Conservation (phyloP, 208 protist genomes). For the Leishmania tarentolae region DNA sequence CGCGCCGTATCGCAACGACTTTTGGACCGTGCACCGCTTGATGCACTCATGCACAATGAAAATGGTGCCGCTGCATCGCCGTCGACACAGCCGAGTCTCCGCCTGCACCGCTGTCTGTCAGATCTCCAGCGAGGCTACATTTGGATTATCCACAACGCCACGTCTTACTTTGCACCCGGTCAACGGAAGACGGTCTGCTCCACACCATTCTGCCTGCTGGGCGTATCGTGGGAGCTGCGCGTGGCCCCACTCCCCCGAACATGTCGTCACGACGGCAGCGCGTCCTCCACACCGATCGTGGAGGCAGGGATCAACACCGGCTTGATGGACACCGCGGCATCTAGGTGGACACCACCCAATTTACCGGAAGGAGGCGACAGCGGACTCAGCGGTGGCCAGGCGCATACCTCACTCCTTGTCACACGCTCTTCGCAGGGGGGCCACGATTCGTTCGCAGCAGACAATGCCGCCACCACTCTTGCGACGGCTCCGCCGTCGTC, state of each 20-base stretch:
- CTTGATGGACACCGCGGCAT: conserved; percentile 8
- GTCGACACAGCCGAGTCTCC: background rate
- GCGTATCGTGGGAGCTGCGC: conserved; percentile 70
- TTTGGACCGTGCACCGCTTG: conserved; percentile 3
- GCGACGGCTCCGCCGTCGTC: background rate
- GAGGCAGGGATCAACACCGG: conserved; percentile 7
- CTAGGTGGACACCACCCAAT: background rate
- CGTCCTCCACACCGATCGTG: conserved; percentile 2
- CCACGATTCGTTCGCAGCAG: background rate
- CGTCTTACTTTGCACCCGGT: conserved; percentile 50
- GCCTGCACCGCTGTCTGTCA: conserved; percentile 49
- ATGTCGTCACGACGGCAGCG: background rate
- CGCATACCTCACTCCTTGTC: conserved; percentile 9
- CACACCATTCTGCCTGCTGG: conserved; percentile 51
- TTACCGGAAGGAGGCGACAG: background rate
- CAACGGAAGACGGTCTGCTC: conserved; percentile 69
- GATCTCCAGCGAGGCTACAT: conserved; percentile 72
- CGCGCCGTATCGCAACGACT: conserved; percentile 3
- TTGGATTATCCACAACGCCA: conserved; percentile 61
- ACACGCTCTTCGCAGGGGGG: conserved; percentile 2
- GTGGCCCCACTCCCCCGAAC: conserved; percentile 40
- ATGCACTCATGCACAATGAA: background rate
- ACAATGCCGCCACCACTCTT: background rate
- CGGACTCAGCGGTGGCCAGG: background rate
- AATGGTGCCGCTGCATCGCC: background rate